These are phyloP conservation scores for Coniferiporia sulphurascens DNA, from an alignment of 1,284 basidiomycete species.

Conservation along the genomic window DNA sequence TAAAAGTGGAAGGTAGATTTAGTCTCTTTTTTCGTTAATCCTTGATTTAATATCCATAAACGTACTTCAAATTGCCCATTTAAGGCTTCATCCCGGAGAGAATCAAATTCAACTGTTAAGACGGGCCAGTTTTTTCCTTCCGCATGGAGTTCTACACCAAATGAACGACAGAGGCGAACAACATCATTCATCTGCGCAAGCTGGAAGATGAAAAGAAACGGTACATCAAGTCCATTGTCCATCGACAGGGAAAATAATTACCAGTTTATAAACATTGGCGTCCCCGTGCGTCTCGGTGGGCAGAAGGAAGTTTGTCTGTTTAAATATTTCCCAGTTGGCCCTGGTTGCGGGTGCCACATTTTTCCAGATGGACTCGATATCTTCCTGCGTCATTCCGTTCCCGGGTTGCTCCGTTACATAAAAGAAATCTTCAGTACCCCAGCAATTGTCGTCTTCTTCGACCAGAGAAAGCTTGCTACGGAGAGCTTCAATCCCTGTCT, in stretches of 20 bases:
- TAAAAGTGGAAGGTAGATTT: too few relatives aligned
- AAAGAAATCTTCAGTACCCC: background rate
- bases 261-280: background rate
- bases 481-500: background rate
- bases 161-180: background rate
- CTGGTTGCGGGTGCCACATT: background rate
- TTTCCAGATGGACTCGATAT: background rate
- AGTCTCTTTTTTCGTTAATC: background rate
- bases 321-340: background rate
- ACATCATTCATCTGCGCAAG: background rate
- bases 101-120: background rate
- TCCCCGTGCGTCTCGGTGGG: background rate
- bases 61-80: background rate
- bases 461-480: background rate
- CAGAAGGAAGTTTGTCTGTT: background rate
- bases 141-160: background rate
- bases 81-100: background rate
- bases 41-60: background rate
- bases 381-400: background rate
- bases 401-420: background rate
- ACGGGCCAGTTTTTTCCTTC: background rate
- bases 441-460: background rate
- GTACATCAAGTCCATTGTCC: background rate
- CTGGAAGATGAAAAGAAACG: background rate
- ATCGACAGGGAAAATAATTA: background rate